A percentile compares a stretch with the other conserved stretches of the same genome.
These are phyloP conservation scores for Phytopythium aichiense DNA, from an alignment of 352 stramenopile species.

Conservation along the genomic window DNA sequence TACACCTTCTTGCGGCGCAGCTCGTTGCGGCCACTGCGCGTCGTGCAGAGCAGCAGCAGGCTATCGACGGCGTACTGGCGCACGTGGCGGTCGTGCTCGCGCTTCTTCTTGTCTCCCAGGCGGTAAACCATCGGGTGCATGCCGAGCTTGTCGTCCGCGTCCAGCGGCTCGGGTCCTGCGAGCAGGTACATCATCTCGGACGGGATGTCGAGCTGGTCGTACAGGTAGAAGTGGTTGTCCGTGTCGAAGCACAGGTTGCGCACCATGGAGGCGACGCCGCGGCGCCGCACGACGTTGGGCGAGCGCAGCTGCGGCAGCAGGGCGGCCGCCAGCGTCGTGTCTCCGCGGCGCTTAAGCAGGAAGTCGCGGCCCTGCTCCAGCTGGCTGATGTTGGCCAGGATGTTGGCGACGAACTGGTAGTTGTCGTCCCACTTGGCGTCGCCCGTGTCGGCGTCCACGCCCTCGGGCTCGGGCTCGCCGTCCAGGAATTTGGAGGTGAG, in stretches of 20 bases:
- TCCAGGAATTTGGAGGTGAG: constrained; percentile 72
- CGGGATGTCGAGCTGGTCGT: constrained; percentile 79
- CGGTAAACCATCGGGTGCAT: constrained; percentile 78
- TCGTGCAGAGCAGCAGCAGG: constrained; percentile 75
- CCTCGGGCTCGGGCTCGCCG: constrained; percentile 70
- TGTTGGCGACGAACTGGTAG: constrained; percentile 86
- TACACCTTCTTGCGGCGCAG: constrained; percentile 86
- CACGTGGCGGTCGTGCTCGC: constrained; percentile 70
- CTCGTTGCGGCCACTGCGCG: constrained; percentile 69
- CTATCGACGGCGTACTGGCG: constrained; percentile 69
- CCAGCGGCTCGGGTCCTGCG: constrained; percentile 65
- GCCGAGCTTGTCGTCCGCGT: constrained; percentile 74
- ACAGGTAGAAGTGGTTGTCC: constrained; percentile 87
- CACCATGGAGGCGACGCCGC: constrained; percentile 55
- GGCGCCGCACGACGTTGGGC: constrained; percentile 76
- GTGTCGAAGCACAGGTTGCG: constrained; percentile 88
- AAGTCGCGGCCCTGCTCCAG: constrained; percentile 76
- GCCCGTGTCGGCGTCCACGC: constrained; percentile 56
- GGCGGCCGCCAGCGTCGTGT: constrained; percentile 55
- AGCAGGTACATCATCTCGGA: constrained; percentile 77
- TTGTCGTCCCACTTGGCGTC: constrained; percentile 86
- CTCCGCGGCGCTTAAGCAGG: constrained; percentile 66
- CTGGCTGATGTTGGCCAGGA: constrained; percentile 83
- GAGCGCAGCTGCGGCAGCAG: constrained; percentile 78
- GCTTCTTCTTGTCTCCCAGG: constrained; percentile 80